phyloP scores from a whole-genome alignment of 2,329 filamentous ascomycete species.

The Exophiala xenobiotica region DNA sequence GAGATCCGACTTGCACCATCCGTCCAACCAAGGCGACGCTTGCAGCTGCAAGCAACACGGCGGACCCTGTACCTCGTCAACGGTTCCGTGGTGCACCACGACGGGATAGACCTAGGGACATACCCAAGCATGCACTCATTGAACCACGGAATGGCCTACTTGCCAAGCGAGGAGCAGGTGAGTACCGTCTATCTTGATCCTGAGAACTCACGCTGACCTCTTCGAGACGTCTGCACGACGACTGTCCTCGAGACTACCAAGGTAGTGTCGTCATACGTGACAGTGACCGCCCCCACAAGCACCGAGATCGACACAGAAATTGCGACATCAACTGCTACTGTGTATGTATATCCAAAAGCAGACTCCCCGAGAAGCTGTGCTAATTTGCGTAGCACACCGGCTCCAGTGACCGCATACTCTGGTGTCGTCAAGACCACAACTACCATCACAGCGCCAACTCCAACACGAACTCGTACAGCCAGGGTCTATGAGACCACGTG shows the following conservation, averaged over 20 bases:
- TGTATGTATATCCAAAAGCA: no score
- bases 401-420: conserved; percentile 25
- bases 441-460: conserved; percentile 25
- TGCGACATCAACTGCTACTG: conserved; percentile 20
- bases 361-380: not conserved
- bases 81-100: not conserved
- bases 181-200: not conserved
- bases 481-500: conserved; percentile 15
- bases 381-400: conserved; percentile 17
- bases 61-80: not conserved
- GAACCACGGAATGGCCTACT: conserved; percentile 4
- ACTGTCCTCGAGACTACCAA: conserved; percentile 17
- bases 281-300: conserved; percentile 22
- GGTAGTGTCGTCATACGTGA: conserved; percentile 20
- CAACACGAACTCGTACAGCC: conserved; percentile 19
- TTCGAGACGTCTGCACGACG: conserved; percentile 25
- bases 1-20: conserved; percentile 24
- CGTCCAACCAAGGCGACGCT: conserved; percentile 22
- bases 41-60: conserved; percentile 8
- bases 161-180: conserved; percentile 21
- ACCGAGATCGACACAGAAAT: conserved; percentile 22
- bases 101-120: not conserved
- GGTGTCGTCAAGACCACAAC: conserved; percentile 19
- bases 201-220: not conserved
- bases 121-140: not conserved